These are phyloP conservation scores for Silene conica DNA, from an alignment of 148 eudicot genomes.

Conservation along the genomic window DNA sequence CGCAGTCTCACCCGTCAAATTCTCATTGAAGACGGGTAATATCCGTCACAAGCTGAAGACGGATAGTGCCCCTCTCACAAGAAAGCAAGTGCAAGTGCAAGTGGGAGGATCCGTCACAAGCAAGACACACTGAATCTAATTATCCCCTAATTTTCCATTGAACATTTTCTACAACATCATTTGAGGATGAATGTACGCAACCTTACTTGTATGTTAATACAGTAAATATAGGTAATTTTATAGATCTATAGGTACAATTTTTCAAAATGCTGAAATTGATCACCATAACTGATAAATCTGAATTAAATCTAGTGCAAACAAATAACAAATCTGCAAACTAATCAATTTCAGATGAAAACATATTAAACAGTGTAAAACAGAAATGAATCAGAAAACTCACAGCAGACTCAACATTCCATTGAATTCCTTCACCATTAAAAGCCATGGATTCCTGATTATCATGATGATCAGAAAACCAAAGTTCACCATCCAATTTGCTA, in stretches of 20 bases:
- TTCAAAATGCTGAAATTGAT: background rate
- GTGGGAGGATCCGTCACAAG: no score
- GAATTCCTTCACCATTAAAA: background rate
- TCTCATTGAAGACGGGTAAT: no score
- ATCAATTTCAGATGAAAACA: no score
- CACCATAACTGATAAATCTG: background rate
- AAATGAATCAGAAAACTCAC: slow-evolving; percentile 16
- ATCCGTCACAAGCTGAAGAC: no score
- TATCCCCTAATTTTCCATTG: no score
- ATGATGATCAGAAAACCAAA: slow-evolving; percentile 23
- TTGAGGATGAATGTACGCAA: background rate
- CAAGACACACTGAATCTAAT: no score
- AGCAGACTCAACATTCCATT: slow-evolving; percentile 7
- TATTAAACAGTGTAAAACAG: background rate
- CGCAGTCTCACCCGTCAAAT: no score
- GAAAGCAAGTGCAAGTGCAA: no score
- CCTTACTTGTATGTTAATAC: no score
- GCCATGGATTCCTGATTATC: slow-evolving; percentile 9
- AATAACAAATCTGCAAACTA: slow-evolving; percentile 6
- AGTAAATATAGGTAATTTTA: no score
- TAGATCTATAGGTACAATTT: background rate
- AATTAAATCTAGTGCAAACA: background rate
- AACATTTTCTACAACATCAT: no score
- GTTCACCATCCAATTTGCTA: slow-evolving; percentile 34
- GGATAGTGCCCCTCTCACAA: no score